Evolutionary conservation across 2,329 filamentous ascomycete genomes (phyloP), one percentile per base, ranked within the genome.

Genomic region (Magnaporthiopsis poae): DNA sequence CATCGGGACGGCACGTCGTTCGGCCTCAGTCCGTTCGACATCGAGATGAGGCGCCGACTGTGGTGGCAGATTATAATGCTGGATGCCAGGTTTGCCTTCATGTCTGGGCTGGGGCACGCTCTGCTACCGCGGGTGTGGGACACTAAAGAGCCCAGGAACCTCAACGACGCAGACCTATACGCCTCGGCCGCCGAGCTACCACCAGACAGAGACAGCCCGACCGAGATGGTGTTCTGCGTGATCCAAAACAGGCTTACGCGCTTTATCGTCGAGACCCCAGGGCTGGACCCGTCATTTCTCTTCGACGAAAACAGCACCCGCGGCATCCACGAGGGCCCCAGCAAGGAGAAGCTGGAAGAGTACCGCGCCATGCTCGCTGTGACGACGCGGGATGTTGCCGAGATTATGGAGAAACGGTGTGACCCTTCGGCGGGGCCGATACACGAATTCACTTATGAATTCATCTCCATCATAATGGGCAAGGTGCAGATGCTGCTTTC

Each of bases 61-160:
- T 90, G 87, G 87, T 88, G 86, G 86, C 82, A 86, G 71, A 81
- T 89, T 33, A 79, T 86, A 63, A 77, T 87, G 66, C 78, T 85
- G 65, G 86, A 88, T 68, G 78, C 81, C 61, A 83, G 84, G 69
- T 82, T 82, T 66, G 85, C 84, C 60, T 75, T 87, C 67, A 77
- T 84, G 67, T 86, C 85, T 5, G 85, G 85, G 1, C 79, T 87
- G 31, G 84, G 79, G 67, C 80, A 83, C 69, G 80, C 81, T 12
- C 75, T 83, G 65, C 75, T 85, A 2, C 80, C 82, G 4, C 77
- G 77, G n/a, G 78, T 77, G 60, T 86, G 83, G 81, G 82, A 86
- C 68, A 86, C 85, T 5, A 82, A 82, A 71, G 74, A 77, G 68
- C 85, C 86, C 7, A 77, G 77, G 63, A 88, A 88, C 68, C 75